Base-by-base conservation (phyloP, 345 rosid species). In the Melaleuca alternifolia region DNA sequence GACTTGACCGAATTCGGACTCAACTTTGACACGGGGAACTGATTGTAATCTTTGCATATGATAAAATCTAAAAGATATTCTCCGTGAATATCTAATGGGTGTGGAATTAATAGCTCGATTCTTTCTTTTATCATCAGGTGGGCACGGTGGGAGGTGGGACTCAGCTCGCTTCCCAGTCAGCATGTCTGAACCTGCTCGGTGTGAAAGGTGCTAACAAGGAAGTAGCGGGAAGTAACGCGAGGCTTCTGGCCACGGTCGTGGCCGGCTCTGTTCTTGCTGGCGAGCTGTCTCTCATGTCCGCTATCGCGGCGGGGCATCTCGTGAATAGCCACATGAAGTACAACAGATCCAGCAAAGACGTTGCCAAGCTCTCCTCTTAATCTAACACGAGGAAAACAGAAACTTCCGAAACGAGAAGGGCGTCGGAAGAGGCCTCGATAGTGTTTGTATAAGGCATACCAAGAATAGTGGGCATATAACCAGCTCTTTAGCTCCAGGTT, bases 61-160 rank as follows among this genome's bases (percentile, higher is more conserved):
- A 71, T 33, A 30, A 11, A 7, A 65, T 65, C 77, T 20, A 1
- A 8, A 0, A 16, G 24, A 33, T 23, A 16, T 33, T 33, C 18
- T 33, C 48, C 79, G 5, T 12, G 79, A 71, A 18, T 71, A 71
- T 71, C 48, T 71, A 71, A 16, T 24, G 53, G 30, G 53, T 24
- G 37, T 51, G 57, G 15, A n/a, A 51, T 14, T 51, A 51, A 51
- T 18, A 0, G 59, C 5, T 57, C 46, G 41, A 16, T 26, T 30
- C 7, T 51, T 37, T 21, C 6, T 87, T 50, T 50, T 26, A 33
- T 61, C 85, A 13, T 46, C 90, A 94, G 96, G 96, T 93, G 62
- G 97, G 97, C 11, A 94, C 97, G 7, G 92, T 94, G 12, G 96
- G 97, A 71, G 97, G 97, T 24, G 97, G 97, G 57, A 94, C 97